These are phyloP conservation scores for Pseudocercospora macadamiae DNA, from an alignment of 2,329 filamentous ascomycete genomes.

Conservation along the genomic window DNA sequence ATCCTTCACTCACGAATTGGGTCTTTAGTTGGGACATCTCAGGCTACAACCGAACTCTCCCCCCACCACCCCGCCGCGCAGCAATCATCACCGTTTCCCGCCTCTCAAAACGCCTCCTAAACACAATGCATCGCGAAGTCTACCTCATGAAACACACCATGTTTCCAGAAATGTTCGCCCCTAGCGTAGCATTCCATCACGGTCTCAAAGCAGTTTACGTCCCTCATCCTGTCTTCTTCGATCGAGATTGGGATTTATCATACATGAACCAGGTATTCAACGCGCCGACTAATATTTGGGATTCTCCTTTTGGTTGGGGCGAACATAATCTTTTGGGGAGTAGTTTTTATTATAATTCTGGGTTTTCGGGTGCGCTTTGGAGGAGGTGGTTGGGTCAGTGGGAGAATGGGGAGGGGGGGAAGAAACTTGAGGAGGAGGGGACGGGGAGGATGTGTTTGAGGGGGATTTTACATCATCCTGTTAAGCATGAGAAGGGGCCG, in stretches of 20 bases:
- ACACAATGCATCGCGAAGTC: conserved; percentile 78
- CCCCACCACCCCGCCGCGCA: conserved; percentile 68
- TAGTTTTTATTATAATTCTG: conserved; percentile 56
- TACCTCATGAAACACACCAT: conserved; percentile 71
- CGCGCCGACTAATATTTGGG: conserved; percentile 48
- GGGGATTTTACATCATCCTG: conserved; percentile 51
- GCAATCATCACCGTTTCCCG: conserved; percentile 80
- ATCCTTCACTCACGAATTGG: conserved; percentile 73
- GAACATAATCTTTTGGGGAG: conserved; percentile 56
- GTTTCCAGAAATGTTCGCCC: conserved; percentile 78
- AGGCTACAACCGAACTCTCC: conserved; percentile 61
- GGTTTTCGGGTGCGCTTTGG: conserved; percentile 53
- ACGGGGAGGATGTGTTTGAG: conserved; percentile 52
- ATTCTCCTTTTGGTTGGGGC: conserved; percentile 55
- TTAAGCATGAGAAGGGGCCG: conserved; percentile 51
- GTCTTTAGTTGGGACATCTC: conserved; percentile 69
- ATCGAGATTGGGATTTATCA: conserved; percentile 67
- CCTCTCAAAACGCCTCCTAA: conserved; percentile 70
- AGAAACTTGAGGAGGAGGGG: conserved; percentile 39
- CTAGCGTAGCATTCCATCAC: conserved; percentile 73
- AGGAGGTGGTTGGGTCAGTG: conserved; percentile 53
- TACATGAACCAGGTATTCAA: conserved; percentile 54
- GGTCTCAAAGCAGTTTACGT: conserved; percentile 78
- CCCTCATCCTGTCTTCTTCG: conserved; percentile 78
- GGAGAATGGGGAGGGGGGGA: conserved; percentile 48